Conservation (phyloP, 208 protist species). For the Kentomonas sorsogonicus region DNA sequence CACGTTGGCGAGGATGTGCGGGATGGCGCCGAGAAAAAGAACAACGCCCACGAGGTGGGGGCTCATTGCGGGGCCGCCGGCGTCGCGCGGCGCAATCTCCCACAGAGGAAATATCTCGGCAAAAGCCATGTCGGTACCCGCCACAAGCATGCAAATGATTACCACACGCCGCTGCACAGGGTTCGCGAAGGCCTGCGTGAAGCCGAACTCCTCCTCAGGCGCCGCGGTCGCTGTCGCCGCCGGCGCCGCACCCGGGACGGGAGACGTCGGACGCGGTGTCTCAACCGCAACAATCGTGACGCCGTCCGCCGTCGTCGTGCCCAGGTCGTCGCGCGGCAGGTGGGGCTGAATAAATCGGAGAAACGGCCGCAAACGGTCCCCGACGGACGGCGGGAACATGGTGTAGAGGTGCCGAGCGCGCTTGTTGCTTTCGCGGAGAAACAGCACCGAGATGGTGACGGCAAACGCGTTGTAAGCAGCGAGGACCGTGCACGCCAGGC, state of each 20-base stretch:
- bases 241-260: too few relatives aligned
- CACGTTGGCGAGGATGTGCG: constrained; percentile 41
- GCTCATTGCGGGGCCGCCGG: constrained; percentile 34
- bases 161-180: constrained; percentile 29
- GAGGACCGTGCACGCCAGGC: constrained; percentile 39
- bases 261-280: too few relatives aligned
- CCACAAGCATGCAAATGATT: constrained; percentile 48
- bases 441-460: constrained; percentile 29
- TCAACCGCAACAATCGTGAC: too few relatives aligned
- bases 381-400: constrained; percentile 6
- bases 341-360: too few relatives aligned
- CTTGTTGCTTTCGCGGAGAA: constrained; percentile 40
- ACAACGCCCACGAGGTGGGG: constrained; percentile 32
- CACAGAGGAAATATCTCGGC: constrained; percentile 59
- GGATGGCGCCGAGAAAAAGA: constrained; percentile 30
- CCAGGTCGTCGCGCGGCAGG: too few relatives aligned
- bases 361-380: too few relatives aligned
- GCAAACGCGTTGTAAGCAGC: constrained; percentile 34
- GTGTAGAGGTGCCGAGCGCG: constrained; percentile 9
- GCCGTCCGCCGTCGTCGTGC: too few relatives aligned
- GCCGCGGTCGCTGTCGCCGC: background rate
- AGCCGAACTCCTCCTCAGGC: constrained; percentile 18
- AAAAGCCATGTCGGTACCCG: constrained; percentile 43
- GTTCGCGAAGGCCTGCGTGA: constrained; percentile 30
- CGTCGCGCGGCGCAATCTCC: constrained; percentile 27